These are phyloP conservation scores for Hibiscus mutabilis DNA, from an alignment of 345 rosid species.

Conservation along the genomic window DNA sequence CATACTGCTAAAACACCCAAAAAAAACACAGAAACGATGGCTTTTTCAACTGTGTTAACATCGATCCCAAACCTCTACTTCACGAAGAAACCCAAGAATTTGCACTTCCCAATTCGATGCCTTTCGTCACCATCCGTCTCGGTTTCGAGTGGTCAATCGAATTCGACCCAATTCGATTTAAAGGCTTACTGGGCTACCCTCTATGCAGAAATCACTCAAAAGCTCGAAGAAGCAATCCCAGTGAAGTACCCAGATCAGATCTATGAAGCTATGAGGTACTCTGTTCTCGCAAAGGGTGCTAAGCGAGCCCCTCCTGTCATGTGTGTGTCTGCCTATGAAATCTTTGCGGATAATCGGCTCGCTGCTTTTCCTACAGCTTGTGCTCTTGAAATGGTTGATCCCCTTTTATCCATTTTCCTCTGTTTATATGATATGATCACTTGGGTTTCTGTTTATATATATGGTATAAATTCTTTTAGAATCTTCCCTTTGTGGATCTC, in stretches of 20 bases:
- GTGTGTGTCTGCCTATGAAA: slow-evolving; percentile 92
- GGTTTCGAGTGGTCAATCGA: slow-evolving; percentile 15
- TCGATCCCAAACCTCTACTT: slow-evolving; percentile 19
- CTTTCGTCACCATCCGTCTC: slow-evolving; percentile 27
- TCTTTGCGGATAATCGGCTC: slow-evolving; percentile 59
- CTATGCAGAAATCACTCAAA: slow-evolving; percentile 55
- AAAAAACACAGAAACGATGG: slow-evolving; percentile 17
- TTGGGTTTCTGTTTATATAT: not conserved
- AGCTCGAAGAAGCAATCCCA: slow-evolving; percentile 70
- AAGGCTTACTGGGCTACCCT: slow-evolving; percentile 73
- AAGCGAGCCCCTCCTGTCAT: slow-evolving; percentile 92
- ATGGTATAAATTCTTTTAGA: not conserved
- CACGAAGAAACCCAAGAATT: slow-evolving; percentile 15
- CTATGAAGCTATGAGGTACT: slow-evolving; percentile 94
- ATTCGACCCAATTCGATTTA: slow-evolving; percentile 52
- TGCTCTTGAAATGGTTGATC: slow-evolving; percentile 86
- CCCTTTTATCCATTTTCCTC: not conserved
- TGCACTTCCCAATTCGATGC: slow-evolving; percentile 30
- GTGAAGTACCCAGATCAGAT: slow-evolving; percentile 61
- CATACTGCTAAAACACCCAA: not conserved
- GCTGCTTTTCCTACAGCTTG: slow-evolving; percentile 92
- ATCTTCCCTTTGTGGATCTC: too few relatives aligned
- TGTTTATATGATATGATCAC: not conserved
- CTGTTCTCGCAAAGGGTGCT: slow-evolving; percentile 73
- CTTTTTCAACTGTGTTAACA: slow-evolving; percentile 24